Conservation (phyloP, 805 yeast species). For the Myxozyma kluyveri region DNA sequence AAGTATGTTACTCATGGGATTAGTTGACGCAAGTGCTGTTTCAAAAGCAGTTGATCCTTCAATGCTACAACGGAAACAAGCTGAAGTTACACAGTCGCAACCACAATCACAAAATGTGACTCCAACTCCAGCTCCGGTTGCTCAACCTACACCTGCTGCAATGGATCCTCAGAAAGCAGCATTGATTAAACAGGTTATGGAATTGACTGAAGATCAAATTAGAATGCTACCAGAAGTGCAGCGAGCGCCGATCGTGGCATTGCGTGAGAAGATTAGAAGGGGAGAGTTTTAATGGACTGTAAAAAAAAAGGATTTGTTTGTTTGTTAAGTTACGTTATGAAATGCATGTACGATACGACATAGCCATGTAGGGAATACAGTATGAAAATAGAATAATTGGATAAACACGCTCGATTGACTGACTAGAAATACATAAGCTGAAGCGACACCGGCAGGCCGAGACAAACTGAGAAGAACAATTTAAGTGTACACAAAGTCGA, state of each 20-base stretch:
- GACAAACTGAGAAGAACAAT: not conserved
- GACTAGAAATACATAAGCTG: not conserved
- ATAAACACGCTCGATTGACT: not conserved
- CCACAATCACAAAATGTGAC: constrained; percentile 9
- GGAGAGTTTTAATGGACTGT: too few relatives aligned
- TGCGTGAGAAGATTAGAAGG: constrained; percentile 29
- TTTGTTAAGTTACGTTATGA: not conserved
- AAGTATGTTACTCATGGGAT: constrained; percentile 48
- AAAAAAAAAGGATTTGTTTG: too few relatives aligned
- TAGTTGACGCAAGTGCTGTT: constrained; percentile 36
- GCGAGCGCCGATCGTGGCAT: constrained; percentile 39
- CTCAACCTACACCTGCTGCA: constrained; percentile 10
- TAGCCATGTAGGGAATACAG: not conserved
- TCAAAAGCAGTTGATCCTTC: constrained; percentile 31
- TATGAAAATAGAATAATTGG: not conserved
- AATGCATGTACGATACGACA: not conserved
- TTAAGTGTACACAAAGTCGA: not conserved
- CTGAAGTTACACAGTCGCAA: constrained; percentile 16
- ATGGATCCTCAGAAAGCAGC: constrained; percentile 45
- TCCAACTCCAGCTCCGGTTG: constrained; percentile 14
- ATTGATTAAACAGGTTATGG: constrained; percentile 52
- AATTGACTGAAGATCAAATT: constrained; percentile 53
- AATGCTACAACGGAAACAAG: constrained; percentile 8
- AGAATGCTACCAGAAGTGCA: constrained; percentile 52
- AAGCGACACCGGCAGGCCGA: too few relatives aligned